Base-by-base conservation (phyloP, 2,329 filamentous ascomycete species). In the Penicillium sp. region DNA sequence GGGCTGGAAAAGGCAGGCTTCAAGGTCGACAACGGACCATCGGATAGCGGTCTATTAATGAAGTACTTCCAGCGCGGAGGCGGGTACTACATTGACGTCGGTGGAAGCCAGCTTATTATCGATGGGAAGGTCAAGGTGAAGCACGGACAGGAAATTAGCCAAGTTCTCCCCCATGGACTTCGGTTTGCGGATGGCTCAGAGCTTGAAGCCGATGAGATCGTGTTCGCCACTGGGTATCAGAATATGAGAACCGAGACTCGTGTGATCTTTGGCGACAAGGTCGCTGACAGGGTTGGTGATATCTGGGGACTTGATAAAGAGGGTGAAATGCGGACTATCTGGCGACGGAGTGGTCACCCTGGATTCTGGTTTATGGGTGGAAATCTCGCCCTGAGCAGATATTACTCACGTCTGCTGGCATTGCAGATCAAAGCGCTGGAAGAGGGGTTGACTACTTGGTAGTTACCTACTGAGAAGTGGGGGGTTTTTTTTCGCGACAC, bases 21-120 rank as follows among this genome's bases (percentile, higher is more conserved):
- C 77, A 79, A 80, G 52, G 70, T 85, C 0, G 85, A 89, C 62
- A 72, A 68, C 0, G 86, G 86, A 0, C 81, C 83, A 0, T 79
- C 86, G 52, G 80, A 76, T 0, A 75, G 80, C 0, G 86, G 87
- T 0, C 75, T 88, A 1, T 78, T 84, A 55, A 71, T 82, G 51
- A 87, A 88, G 69, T 89, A 88, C 65, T 79, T 87, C 60, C 84
- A 86, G 62, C 80, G 84, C 2, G 86, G 86, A 1, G 87, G 87
- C 0, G 87, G 87, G 0, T 89, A 89, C 67, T 89, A 89, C 71
- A 87, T 89, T 60, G 85, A 90, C 59, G 85, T 88, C 1, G 87
- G 87, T 0, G 83, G 81, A 0, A 83, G 82, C 0, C 72, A 83
- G 65, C 77, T 89, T 25, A 87, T 90, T 57, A 77, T 78, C 2